Evolutionary conservation across 2,329 filamentous ascomycete species (phyloP), one percentile per base, ranked within the genome.

Genomic region (Alternaria alternata): DNA sequence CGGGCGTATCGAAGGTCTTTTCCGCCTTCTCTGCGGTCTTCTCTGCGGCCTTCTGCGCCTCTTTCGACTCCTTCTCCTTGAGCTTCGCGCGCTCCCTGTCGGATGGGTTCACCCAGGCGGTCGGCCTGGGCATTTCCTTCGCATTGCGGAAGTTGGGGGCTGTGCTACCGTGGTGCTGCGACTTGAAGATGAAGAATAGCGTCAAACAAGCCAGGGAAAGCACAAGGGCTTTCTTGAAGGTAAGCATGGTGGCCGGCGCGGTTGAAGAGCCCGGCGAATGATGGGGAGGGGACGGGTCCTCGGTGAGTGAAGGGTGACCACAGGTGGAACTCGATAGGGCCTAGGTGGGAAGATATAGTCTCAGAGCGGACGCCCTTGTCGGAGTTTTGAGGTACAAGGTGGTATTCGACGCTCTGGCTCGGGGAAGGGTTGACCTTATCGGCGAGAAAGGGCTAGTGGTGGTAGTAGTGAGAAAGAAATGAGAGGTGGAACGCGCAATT

Each of bases 171-270:
- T 69, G 64, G 64, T 89, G 88, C 44, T 87, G 84, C 61, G 86
- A 86, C 61, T 87, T 87, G 66, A 93, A 84, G 64, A 94, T 81
- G 80, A 89, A 88, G 79, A 94, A 83, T 72, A 91, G 82, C 28
- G 87, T 86, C 69, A 94, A 79, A 65, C 94, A 80, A 75, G 89
- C 86, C 69, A 87, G 85, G 48, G 92, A 91, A 56, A 89, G 85
- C 69, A 92, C 81, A 64, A 96, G 78, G 73, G 91, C 91, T 80
- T 91, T 90, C 74, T 89, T 87, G 75, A 91, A 92, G 73, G 91
- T 91, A 77, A 94, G 85, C 92, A 96, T 96, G 60, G 74, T 81
- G 74, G 62, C 62, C 46, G 49, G 46, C 39, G 63, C 39, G 55
- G 48, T 51, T 11, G 38, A 36, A 24, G 47, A 26, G 48, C 12